Evolutionary conservation across 1,284 basidiomycete species (phyloP).

Genomic region (Pyrrhoderma lamaoense): DNA sequence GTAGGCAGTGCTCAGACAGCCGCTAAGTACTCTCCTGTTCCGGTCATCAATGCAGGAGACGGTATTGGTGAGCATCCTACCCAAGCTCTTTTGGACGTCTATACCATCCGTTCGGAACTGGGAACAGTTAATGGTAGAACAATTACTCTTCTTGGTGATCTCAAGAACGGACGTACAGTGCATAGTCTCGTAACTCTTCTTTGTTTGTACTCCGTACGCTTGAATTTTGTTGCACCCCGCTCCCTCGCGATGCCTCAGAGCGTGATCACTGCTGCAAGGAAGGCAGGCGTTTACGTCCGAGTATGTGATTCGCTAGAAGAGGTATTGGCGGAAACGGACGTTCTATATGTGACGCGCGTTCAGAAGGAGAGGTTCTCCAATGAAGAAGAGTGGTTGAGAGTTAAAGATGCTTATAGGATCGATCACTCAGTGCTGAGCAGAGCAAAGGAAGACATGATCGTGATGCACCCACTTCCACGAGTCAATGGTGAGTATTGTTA

Average conservation of each 20-base stretch:
- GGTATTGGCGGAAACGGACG: conserved; percentile 89
- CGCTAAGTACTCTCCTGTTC: conserved; percentile 92
- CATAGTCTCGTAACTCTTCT: conserved; percentile 94
- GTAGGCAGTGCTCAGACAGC: conserved; percentile 88
- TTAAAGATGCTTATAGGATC: conserved; percentile 90
- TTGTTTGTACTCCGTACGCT: conserved; percentile 86
- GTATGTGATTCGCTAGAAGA: conserved; percentile 86
- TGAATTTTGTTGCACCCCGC: conserved; percentile 94
- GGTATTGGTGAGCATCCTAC: conserved; percentile 98
- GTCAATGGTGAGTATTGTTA: conserved; percentile 61
- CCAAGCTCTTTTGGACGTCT: conserved; percentile 92
- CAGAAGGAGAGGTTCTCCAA: conserved; percentile 92
- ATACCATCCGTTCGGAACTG: conserved; percentile 96
- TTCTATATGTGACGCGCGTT: conserved; percentile 93
- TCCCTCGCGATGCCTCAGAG: conserved; percentile 88
- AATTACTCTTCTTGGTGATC: conserved; percentile 90
- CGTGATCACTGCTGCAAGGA: conserved; percentile 78
- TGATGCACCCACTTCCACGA: conserved; percentile 96
- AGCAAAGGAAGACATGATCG: conserved; percentile 95
- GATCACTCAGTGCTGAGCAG: conserved; percentile 89
- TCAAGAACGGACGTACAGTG: conserved; percentile 97
- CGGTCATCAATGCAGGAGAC: conserved; percentile 95
- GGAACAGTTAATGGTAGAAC: conserved; percentile 97
- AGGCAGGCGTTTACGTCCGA: conserved; percentile 73
- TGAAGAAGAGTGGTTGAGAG: conserved; percentile 79